phyloP scores from a whole-genome alignment of 1,284 basidiomycete genomes.

The Rhodotorula sp. region DNA sequence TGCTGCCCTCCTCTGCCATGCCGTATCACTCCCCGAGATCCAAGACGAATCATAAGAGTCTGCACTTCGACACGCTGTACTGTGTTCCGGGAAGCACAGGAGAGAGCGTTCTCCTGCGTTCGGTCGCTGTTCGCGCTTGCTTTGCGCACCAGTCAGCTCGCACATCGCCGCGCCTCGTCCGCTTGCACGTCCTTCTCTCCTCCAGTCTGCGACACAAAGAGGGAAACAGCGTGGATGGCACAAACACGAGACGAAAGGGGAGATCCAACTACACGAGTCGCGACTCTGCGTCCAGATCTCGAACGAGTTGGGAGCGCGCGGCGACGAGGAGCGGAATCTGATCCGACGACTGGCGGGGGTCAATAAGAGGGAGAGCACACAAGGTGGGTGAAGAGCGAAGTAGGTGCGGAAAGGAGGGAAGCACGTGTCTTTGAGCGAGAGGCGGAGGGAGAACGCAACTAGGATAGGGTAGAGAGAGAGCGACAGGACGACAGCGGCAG shows the following conservation, averaged over 20 bases:
- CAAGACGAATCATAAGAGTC: background rate
- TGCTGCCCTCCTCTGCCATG: background rate
- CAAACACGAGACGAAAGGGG: too few relatives aligned
- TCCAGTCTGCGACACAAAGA: background rate
- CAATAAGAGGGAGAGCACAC: background rate
- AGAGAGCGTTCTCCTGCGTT: background rate
- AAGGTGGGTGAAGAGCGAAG: background rate
- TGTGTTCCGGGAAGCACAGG: background rate
- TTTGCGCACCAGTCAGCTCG: too few relatives aligned
- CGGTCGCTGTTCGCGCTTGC: too few relatives aligned
- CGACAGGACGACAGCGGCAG: background rate
- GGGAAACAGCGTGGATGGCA: too few relatives aligned
- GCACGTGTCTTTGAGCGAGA: too few relatives aligned
- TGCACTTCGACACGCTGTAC: background rate
- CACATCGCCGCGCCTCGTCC: too few relatives aligned
- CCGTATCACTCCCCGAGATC: background rate
- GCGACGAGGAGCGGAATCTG: too few relatives aligned
- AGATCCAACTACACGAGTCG: too few relatives aligned
- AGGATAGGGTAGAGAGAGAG: background rate
- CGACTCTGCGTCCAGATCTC: too few relatives aligned
- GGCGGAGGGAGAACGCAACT: too few relatives aligned
- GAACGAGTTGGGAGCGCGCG: too few relatives aligned
- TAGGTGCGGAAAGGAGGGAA: background rate
- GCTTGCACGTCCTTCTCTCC: slow-evolving; percentile 8
- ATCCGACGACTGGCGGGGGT: background rate